Conservation (phyloP, 2,329 filamentous ascomycete species). For the Immersiporthe knoxdaviesiana region DNA sequence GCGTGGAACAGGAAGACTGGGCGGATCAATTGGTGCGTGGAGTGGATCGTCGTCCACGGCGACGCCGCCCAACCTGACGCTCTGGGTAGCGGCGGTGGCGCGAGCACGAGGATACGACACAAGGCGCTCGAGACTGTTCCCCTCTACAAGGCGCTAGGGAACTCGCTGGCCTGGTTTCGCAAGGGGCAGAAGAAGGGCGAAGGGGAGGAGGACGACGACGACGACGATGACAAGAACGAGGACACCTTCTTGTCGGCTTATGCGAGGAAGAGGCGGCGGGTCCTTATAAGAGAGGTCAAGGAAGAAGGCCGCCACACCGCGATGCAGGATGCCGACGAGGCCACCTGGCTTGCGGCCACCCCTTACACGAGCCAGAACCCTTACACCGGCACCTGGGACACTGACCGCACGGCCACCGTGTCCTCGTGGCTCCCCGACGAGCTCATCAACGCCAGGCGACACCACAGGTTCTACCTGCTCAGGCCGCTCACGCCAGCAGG, state of each 20-base stretch:
- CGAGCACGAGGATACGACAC: conserved; percentile 41
- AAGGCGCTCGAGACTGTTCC: conserved; percentile 44
- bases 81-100: background rate
- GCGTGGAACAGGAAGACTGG: conserved; percentile 60
- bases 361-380: conserved; percentile 34
- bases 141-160: conserved; percentile 35
- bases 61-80: conserved; percentile 25
- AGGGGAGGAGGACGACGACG: conserved; percentile 21
- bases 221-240: conserved; percentile 27
- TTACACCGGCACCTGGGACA: conserved; percentile 34
- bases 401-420: conserved; percentile 20
- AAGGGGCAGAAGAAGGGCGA: conserved; percentile 19
- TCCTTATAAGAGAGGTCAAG: conserved; percentile 26
- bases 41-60: conserved; percentile 59
- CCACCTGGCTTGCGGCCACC: conserved; percentile 33
- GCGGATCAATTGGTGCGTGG: conserved; percentile 66
- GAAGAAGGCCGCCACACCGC: conserved; percentile 21
- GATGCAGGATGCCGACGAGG: conserved; percentile 30
- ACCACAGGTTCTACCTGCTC: conserved; percentile 36
- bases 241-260: conserved; percentile 22
- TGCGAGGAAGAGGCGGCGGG: conserved; percentile 11
- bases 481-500: conserved; percentile 26
- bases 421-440: conserved; percentile 33
- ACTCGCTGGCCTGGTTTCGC: conserved; percentile 35
- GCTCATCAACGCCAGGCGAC: conserved; percentile 24